phyloP scores from a whole-genome alignment of 495 filamentous ascomycete species.

The Penicillium psychrofluorescens region DNA sequence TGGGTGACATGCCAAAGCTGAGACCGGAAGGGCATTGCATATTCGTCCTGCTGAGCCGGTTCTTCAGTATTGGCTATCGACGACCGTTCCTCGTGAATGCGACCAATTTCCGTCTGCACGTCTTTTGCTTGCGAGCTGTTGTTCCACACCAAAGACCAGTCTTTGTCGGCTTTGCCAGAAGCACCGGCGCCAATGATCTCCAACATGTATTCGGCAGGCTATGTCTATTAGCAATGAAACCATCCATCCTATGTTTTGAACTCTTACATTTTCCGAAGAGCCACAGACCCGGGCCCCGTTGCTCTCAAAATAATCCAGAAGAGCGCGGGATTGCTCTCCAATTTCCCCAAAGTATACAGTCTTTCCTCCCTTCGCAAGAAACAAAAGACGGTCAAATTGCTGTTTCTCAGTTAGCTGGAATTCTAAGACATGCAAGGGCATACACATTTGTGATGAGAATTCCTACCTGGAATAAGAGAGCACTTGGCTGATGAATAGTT shows the following conservation, averaged over 20 bases:
- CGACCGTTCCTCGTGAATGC: slow-evolving; percentile 48
- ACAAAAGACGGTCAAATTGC: slow-evolving; percentile 82
- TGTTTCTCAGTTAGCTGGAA: too few species aligned
- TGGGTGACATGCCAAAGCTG: slow-evolving; percentile 45
- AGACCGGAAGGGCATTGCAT: slow-evolving; percentile 43
- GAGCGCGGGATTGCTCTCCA: slow-evolving; percentile 61
- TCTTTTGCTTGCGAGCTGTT: slow-evolving; percentile 57
- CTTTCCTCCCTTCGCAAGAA: slow-evolving; percentile 71
- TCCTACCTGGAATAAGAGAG: slow-evolving; percentile 67
- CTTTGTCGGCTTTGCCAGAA: slow-evolving; percentile 63
- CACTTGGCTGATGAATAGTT: slow-evolving; percentile 92
- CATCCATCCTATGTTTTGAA: too few species aligned
- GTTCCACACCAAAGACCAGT: slow-evolving; percentile 75
- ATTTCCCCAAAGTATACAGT: slow-evolving; percentile 92
- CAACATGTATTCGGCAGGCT: slow-evolving; percentile 88
- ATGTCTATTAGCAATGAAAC: slow-evolving; percentile 4
- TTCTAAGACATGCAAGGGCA: too few species aligned
- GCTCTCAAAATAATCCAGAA: slow-evolving; percentile 71
- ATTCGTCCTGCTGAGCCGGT: slow-evolving; percentile 25
- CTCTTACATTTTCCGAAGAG: slow-evolving; percentile 65
- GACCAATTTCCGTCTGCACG: slow-evolving; percentile 58
- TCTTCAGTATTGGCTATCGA: slow-evolving; percentile 11
- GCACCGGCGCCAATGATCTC: slow-evolving; percentile 59
- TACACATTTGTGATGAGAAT: too few species aligned
- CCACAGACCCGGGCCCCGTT: slow-evolving; percentile 67